Evolutionary conservation across 805 yeast species (phyloP), one percentile per base, ranked within the genome.

Genomic region (Yarrowia alimentaria): DNA sequence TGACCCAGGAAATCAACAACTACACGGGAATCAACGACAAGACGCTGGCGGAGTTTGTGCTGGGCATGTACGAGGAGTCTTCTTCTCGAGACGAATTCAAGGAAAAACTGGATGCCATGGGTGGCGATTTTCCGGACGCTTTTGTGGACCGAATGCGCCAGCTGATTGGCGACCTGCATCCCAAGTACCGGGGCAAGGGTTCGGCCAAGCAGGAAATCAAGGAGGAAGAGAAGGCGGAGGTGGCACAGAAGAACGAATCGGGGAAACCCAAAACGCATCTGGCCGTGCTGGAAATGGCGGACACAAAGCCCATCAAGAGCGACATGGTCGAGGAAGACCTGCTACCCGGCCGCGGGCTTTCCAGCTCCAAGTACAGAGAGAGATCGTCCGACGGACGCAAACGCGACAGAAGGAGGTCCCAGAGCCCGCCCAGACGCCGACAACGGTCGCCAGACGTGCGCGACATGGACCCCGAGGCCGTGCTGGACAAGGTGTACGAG

Each of bases 401-500:
- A n/a, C n/a, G n/a, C n/a, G n/a, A n/a, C n/a, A n/a, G n/a, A n/a
- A n/a, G n/a, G n/a, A n/a, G n/a, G n/a, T n/a, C n/a, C n/a, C n/a
- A n/a, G n/a, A n/a, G n/a, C n/a, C n/a, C n/a, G n/a, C n/a, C n/a
- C n/a, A n/a, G n/a, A n/a, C n/a, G n/a, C n/a, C n/a, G n/a, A n/a
- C n/a, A n/a, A n/a, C n/a, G n/a, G n/a, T n/a, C n/a, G n/a, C n/a
- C n/a, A n/a, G n/a, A n/a, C n/a, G n/a, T n/a, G n/a, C n/a, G n/a
- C n/a, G n/a, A n/a, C n/a, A n/a, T 43, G 1, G 51, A 47, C 13
- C 13, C 24, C 5, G 61, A 60, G 3, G 70, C 79, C 0, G 56
- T 62, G 5, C 53, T 71, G 1, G 80, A 78, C 13, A 64, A 71
- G 18, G 67, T 85, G 0, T 81, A 83, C 58, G 64, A 64, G 21